Evolutionary conservation across 2,329 filamentous ascomycete species (phyloP).

Genomic region (Ophiostoma sp.): DNA sequence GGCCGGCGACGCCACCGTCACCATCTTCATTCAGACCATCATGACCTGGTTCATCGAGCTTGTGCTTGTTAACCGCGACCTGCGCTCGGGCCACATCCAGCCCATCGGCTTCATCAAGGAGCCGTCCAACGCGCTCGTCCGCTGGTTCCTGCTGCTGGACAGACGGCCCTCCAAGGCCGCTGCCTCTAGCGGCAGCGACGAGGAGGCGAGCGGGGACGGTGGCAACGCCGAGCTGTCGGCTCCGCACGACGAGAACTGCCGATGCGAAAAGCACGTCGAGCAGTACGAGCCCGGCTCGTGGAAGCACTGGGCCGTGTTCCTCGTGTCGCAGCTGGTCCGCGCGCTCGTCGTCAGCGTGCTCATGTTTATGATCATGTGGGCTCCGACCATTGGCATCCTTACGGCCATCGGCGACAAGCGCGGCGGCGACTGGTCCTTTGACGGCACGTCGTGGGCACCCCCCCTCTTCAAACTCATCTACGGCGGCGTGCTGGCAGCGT

Average conservation of each 20-base stretch:
- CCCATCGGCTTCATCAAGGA: constrained; percentile 42
- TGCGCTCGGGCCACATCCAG: constrained; percentile 41
- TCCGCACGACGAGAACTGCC: constrained; percentile 24
- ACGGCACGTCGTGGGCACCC: constrained; percentile 40
- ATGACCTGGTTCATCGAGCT: constrained; percentile 49
- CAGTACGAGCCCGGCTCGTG: constrained; percentile 30
- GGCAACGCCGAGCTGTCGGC: not conserved
- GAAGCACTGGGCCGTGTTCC: constrained; percentile 34
- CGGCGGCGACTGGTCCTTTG: constrained; percentile 42
- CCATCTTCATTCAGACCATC: constrained; percentile 46
- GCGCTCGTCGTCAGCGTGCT: constrained; percentile 36
- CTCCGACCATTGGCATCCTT: constrained; percentile 40
- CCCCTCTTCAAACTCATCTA: constrained; percentile 47
- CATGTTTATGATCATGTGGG: constrained; percentile 43
- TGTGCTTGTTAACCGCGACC: constrained; percentile 44
- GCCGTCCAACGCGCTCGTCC: constrained; percentile 33
- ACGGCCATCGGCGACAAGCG: constrained; percentile 35
- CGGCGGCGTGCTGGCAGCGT: constrained; percentile 42
- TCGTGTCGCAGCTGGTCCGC: constrained; percentile 36
- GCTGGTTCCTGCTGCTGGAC: constrained; percentile 44
- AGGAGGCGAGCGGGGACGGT: not conserved
- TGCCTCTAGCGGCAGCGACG: not conserved
- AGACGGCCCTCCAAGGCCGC: constrained; percentile 14
- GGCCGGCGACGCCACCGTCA: constrained; percentile 46
- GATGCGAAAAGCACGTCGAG: constrained; percentile 24